Conservation (phyloP, 2,329 filamentous ascomycete species). For the Ascocoryne sarcoides region DNA sequence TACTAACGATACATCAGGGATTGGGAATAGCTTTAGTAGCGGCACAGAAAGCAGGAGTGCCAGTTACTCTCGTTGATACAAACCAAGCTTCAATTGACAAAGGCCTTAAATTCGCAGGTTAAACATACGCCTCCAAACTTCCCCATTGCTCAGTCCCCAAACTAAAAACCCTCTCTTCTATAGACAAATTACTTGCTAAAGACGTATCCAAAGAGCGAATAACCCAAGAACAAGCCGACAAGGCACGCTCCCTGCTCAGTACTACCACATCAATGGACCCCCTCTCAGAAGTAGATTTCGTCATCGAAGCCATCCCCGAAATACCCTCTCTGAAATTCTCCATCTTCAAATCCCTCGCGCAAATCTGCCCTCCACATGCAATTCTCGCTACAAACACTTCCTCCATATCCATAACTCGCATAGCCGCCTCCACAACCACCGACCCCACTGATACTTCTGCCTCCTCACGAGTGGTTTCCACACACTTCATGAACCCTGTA, state of each 20-base stretch:
- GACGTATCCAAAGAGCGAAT: conserved; percentile 84
- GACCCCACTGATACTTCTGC: conserved; percentile 73
- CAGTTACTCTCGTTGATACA: conserved; percentile 77
- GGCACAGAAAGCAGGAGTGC: conserved; percentile 71
- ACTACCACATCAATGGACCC: conserved; percentile 67
- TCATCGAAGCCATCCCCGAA: conserved; percentile 96
- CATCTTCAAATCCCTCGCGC: conserved; percentile 76
- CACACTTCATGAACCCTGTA: conserved; percentile 99
- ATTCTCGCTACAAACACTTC: conserved; percentile 96
- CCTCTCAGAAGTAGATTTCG: conserved; percentile 80
- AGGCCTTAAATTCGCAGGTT: conserved; percentile 81
- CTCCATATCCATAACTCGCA: conserved; percentile 95
- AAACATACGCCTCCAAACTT: conserved; percentile 13
- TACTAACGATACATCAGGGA: conserved; percentile 47
- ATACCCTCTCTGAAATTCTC: conserved; percentile 78
- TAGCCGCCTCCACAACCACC: conserved; percentile 75
- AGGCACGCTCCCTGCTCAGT: conserved; percentile 59
- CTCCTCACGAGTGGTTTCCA: conserved; percentile 82
- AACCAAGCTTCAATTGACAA: conserved; percentile 81
- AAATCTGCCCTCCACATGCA: conserved; percentile 73
- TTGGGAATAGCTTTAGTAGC: conserved; percentile 93
- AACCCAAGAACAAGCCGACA: conserved; percentile 70
- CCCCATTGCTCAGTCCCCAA: not conserved
- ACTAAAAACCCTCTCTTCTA: not conserved
- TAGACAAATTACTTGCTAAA: conserved; percentile 87